Base-by-base conservation (phyloP, 73 alveolate genomes). In the Paraurostyla sp. region DNA sequence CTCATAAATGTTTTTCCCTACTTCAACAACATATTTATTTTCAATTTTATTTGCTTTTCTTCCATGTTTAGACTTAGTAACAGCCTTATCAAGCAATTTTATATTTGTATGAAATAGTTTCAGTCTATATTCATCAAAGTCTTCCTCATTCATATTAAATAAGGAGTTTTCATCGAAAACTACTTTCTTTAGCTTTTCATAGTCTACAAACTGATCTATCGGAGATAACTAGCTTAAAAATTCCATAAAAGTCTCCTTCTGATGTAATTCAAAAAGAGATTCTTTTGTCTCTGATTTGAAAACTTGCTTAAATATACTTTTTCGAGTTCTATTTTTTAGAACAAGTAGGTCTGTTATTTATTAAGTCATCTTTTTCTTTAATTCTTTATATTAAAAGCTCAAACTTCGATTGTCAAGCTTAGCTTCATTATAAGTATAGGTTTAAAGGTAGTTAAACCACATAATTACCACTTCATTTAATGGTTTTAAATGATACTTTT, bases 41-140 rank as follows among this genome's bases (percentile, higher is more conserved):
- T 60, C 78, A 27, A 60, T 13, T 27, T 60, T 60, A 60, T 25
- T 60, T 16, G 78, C 78, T 60, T 60, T 60, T 60, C 32, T 11
- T 13, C 25, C 78, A 16, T 60, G 49, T 50, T 60, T 60, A 2
- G 50, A 20, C 32, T 29, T 18, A 7, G 29, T 7, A 13, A 60
- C 32, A 16, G 78, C 45, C 49, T 60, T 60, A 9, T 60, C 78
- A 60, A 60, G 78, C 32, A 60, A 33, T 29, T 27, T 60, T 13
- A 60, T 9, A 27, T 30, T 60, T 3, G 78, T 60, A 33, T 60
- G 45, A 27, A 60, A 60, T 60, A 60, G 7, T 60, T 29, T 60
- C 49, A 60, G 25, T 25, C 78, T 25, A 33, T 60, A 60, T 33
- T 60, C 78, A 29, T 60, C 78, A 32, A 60, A 60, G 32, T 60